Evolutionary conservation across 129 eudicot species (phyloP), one percentile per base, ranked within the genome.

Genomic region (Flaveria bidentis): DNA sequence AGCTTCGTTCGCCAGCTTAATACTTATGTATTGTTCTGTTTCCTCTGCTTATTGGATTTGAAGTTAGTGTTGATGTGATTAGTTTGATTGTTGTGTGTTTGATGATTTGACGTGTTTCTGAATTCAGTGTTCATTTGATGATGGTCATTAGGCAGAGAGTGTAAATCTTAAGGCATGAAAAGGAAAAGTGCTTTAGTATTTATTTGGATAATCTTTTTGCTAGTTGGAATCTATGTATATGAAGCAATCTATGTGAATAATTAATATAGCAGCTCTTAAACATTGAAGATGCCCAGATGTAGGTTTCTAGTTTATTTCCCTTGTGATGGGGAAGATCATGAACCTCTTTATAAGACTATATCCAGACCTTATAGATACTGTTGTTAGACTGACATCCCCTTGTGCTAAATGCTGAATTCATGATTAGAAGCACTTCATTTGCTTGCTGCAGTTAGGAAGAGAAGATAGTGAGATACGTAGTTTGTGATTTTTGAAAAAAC

Each of bases 1-100:
- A 89, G 96, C 87, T 92, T 92, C 42, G 97, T 92, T 75, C 97
- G 97, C 6, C 97, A 92, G 78, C 84, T 92, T 42, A 92, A 92
- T 30, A 92, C 98, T 72, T 92, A 92, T 82, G 98, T 92, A 92
- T 49, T 86, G 0, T 56, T 15, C 47, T 61, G 36, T 41, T 57
- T 22, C 44, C 52, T 10, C n/a, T 45, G 10, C 52, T 64, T 18
- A 52, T 28, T 41, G 73, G 16, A 42, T 42, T 25, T 68, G 30
- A 36, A 66, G 42, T 70, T 70, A 46, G 18, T 58, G 3, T 30
- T 78, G 15, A 1, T 12, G 18, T 66, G 63, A 69, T 56, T 69
- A n/a, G 4, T 10, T 10, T 55, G 68, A 26, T 58, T 70, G 65
- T 49, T 33, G 4, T 7, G 10, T 70, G 5, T 33, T 78, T 30